phyloP scores from a whole-genome alignment of 345 rosid genomes.

The Ailanthus altissimus region DNA sequence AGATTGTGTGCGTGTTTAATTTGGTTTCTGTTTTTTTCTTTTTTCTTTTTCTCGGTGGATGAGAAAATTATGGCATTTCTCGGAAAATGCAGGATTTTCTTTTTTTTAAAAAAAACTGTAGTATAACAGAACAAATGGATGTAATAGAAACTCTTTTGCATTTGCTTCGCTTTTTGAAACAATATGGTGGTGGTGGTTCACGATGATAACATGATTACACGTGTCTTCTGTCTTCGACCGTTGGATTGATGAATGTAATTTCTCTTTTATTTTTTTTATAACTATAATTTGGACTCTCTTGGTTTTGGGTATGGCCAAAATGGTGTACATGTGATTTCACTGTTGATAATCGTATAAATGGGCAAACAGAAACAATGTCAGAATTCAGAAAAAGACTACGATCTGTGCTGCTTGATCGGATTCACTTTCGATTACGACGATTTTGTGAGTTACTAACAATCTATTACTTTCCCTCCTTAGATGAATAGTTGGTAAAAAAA shows the following conservation, averaged over 20 bases:
- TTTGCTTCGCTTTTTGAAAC: background rate
- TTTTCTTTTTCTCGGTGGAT: slow-evolving; percentile 29
- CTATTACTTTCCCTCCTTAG: too few species aligned
- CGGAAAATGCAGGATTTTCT: slow-evolving; percentile 32
- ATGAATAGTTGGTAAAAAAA: too few species aligned
- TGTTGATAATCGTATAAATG: too few species aligned
- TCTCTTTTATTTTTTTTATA: too few species aligned
- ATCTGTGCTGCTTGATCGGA: too few species aligned
- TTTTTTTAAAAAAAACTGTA: background rate
- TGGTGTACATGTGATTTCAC: too few species aligned
- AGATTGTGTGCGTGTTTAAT: background rate
- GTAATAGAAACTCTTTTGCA: background rate
- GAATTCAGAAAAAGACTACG: too few species aligned
- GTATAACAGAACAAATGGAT: slow-evolving; percentile 1
- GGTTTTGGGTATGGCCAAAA: too few species aligned
- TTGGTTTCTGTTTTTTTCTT: background rate
- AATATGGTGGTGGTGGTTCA: background rate
- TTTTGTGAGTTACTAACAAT: too few species aligned
- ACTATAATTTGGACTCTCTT: too few species aligned
- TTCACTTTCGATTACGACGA: too few species aligned
- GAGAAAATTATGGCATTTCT: slow-evolving; percentile 41
- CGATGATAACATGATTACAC: background rate
- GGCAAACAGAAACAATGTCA: too few species aligned
- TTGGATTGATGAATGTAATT: background rate
- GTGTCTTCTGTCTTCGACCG: background rate